phyloP scores from a whole-genome alignment of 306 rosid species.

The Begonia fuchsioides region DNA sequence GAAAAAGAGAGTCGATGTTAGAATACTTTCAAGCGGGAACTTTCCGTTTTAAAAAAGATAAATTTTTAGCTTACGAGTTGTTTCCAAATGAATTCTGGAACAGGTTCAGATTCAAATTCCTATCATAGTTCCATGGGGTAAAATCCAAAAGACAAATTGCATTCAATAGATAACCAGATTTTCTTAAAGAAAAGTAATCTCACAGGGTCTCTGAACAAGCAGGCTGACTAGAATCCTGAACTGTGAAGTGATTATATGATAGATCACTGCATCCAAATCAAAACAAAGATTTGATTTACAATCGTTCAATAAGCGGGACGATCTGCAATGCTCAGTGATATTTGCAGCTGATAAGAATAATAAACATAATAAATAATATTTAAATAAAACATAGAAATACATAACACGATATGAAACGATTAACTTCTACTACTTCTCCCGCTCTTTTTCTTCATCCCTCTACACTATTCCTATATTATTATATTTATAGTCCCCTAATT shows the following conservation, averaged over 20 bases:
- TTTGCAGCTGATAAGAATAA: too few relatives aligned
- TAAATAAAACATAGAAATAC: too few relatives aligned
- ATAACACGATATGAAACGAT: too few relatives aligned
- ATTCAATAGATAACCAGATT: slow-evolving; percentile 9
- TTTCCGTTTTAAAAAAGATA: slow-evolving; percentile 3
- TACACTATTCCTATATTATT: too few relatives aligned
- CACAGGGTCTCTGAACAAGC: slow-evolving; percentile 50
- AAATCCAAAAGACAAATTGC: slow-evolving; percentile 6
- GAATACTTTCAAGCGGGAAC: slow-evolving; percentile 1
- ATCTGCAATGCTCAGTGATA: too few relatives aligned
- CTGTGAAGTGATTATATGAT: slow-evolving; percentile 73
- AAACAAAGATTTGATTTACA: too few relatives aligned
- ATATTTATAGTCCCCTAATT: too few relatives aligned
- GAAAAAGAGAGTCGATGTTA: slow-evolving; percentile 10
- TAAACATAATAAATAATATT: too few relatives aligned
- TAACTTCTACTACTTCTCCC: too few relatives aligned
- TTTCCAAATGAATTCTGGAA: slow-evolving; percentile 39
- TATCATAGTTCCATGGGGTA: slow-evolving; percentile 13
- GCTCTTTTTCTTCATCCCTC: too few relatives aligned
- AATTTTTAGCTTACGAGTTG: slow-evolving; percentile 34
- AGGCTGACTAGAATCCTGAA: slow-evolving; percentile 42
- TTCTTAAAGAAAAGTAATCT: slow-evolving; percentile 8
- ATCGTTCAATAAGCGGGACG: too few relatives aligned
- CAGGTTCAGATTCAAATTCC: slow-evolving; percentile 73
- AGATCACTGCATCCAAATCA: slow-evolving; percentile 48